phyloP scores from a whole-genome alignment of 2,329 filamentous ascomycete genomes.

The Fusarium sp. region DNA sequence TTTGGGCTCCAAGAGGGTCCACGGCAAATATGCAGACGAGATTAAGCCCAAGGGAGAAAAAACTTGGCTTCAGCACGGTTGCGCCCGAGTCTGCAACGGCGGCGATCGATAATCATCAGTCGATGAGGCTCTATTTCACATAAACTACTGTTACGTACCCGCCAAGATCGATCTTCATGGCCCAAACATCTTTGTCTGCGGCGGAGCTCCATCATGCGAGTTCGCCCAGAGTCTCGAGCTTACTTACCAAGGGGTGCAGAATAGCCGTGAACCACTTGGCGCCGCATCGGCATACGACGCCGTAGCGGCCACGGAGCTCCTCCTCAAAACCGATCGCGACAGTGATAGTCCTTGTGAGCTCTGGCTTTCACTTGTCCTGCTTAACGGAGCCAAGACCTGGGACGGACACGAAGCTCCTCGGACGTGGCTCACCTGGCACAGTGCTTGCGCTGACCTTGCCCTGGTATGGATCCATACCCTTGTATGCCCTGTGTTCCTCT shows the following conservation, averaged over 20 bases:
- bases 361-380: slow-evolving; percentile 14
- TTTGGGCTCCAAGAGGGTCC: slow-evolving; percentile 23
- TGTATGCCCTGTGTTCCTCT: slow-evolving; percentile 28
- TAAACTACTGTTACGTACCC: slow-evolving; percentile 7
- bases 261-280: slow-evolving; percentile 4
- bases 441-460: slow-evolving; percentile 9
- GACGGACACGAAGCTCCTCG: slow-evolving; percentile 6
- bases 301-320: slow-evolving; percentile 4
- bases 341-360: slow-evolving; percentile 11
- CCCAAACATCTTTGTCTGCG: neutral
- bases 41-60: slow-evolving; percentile 4
- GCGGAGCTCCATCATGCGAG: slow-evolving; percentile 6
- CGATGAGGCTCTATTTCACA: slow-evolving; percentile 32
- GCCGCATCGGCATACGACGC: slow-evolving; percentile 16
- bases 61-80: slow-evolving; percentile 31
- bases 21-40: slow-evolving; percentile 1
- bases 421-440: slow-evolving; percentile 11
- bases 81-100: slow-evolving; percentile 5
- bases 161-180: slow-evolving; percentile 26
- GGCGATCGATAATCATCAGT: slow-evolving; percentile 16
- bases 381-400: slow-evolving; percentile 14
- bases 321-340: slow-evolving; percentile 5
- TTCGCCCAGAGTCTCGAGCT: neutral
- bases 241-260: slow-evolving; percentile 3
- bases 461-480: slow-evolving; percentile 1